Base-by-base conservation (phyloP, 192 early-diverging fungal species). In the Chytriomyces sp. region DNA sequence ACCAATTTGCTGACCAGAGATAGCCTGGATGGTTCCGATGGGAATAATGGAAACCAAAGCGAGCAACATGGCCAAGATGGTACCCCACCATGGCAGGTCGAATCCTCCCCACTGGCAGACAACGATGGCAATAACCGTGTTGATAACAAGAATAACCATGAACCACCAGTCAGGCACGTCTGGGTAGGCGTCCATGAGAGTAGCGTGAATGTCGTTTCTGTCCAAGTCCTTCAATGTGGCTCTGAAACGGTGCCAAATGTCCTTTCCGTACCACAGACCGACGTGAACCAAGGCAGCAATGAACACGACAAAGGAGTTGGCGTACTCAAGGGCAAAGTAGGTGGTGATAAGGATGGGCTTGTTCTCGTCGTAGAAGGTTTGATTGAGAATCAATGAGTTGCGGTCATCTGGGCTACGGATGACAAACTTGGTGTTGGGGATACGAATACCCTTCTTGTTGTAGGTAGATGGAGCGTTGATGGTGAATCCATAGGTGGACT, bases 1-100 rank as follows among this genome's bases (percentile, higher is more conserved):
- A 61, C 82, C 82, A 53, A 85, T 79, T 66, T 79, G 72, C 64
- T 84, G 81, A 74, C 86, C 87, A 45, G 93, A 90, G 20, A 95
- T 86, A 6, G 86, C 90, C 23, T 92, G 92, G 72, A 97, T 69
- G 60, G 91, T 86, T 69, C 92, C 92, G 45, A 92, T 75, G 45
- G 92, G 92, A 9, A 93, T 57, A 10, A 85, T 79, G 84, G 84
- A 91, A 59, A 86, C 66, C 50, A 87, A 77, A 64, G 89, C 86
- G 9, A 90, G 10, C 26, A 64, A 24, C 57, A 89, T 76, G 35
- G 83, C 75, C 45, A 84, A 49, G 8, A 85, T 6, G 9, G 69
- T 61, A 24, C 72, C 75, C 71, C 65, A 82, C 46, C 50, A 93
- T 83, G 26, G 82, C 78, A 10, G 86, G 77, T 13, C 81, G 81